These are phyloP conservation scores for Fragilaria crotonensis DNA, from an alignment of 108 stramenopile species.

Conservation along the genomic window DNA sequence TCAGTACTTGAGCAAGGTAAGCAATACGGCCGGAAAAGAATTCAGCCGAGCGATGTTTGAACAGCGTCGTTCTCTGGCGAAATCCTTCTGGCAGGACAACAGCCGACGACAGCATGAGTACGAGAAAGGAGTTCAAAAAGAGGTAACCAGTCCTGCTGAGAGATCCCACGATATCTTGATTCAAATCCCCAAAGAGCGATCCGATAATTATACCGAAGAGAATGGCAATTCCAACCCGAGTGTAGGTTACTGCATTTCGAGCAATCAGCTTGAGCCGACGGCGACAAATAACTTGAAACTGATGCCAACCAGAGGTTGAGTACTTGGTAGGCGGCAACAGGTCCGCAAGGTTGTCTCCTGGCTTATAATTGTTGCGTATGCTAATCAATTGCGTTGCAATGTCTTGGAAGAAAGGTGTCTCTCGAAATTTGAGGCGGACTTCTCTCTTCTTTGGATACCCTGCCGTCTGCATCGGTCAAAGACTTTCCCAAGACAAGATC, in stretches of 20 bases:
- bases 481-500: too few species aligned
- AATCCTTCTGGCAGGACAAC: slow-evolving; percentile 30
- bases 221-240: slow-evolving; percentile 31
- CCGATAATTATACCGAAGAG: slow-evolving; percentile 32
- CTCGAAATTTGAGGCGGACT: too few species aligned
- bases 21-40: slow-evolving; percentile 21
- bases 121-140: slow-evolving; percentile 25
- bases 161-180: slow-evolving; percentile 16
- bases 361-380: too few species aligned
- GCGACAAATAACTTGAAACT: slow-evolving; percentile 10
- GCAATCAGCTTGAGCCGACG: slow-evolving; percentile 32
- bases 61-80: slow-evolving; percentile 23
- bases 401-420: too few species aligned
- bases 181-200: slow-evolving; percentile 20
- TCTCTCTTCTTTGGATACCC: too few species aligned
- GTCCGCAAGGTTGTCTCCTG: slow-evolving; percentile 2
- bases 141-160: slow-evolving; percentile 30
- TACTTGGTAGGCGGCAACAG: slow-evolving; percentile 16
- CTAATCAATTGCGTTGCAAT: too few species aligned
- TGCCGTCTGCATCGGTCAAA: too few species aligned
- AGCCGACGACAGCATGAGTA: slow-evolving; percentile 36
- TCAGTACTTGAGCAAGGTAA: slow-evolving; percentile 15
- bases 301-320: slow-evolving; percentile 8
- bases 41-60: slow-evolving; percentile 32
- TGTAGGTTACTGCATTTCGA: slow-evolving; percentile 26